Percentiles rank a stretch among this genome's conserved stretches.
phyloP scores from a whole-genome alignment of 257 asterid genomes.

The Rubia yunnanensis region DNA sequence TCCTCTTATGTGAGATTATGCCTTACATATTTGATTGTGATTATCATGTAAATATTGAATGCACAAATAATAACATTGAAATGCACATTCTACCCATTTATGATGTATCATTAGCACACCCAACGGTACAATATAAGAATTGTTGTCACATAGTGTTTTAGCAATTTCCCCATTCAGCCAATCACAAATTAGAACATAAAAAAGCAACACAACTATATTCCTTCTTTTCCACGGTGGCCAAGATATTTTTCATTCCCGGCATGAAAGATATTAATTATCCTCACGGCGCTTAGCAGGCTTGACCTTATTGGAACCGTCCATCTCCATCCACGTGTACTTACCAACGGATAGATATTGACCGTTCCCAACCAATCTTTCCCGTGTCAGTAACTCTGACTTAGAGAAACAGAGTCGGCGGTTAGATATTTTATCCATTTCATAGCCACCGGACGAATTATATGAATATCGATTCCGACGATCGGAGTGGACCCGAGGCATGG shows the following conservation, averaged over 20 bases:
- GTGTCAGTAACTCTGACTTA: not conserved
- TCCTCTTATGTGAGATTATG: too few relatives aligned
- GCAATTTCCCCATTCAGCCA: not conserved
- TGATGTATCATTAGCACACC: too few relatives aligned
- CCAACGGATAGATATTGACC: not conserved
- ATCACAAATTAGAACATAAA: too few relatives aligned
- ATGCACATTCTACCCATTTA: too few relatives aligned
- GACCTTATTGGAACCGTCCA: not conserved
- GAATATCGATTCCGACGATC: not conserved
- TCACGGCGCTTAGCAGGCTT: not conserved
- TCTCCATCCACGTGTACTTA: not conserved
- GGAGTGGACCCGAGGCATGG: conserved; percentile 18
- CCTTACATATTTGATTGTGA: too few relatives aligned
- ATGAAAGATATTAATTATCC: not conserved
- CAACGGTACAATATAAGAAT: too few relatives aligned
- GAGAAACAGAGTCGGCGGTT: not conserved
- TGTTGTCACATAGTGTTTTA: too few relatives aligned
- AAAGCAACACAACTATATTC: not conserved
- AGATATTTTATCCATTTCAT: not conserved
- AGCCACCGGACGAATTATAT: not conserved
- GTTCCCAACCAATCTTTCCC: not conserved
- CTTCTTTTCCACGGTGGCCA: not conserved
- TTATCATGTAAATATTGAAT: too few relatives aligned
- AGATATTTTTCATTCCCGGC: not conserved
- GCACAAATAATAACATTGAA: too few relatives aligned